A percentile compares a stretch with the other conserved stretches of the same genome.
These are phyloP conservation scores for Papiliotrema nemorosa DNA, from an alignment of 1,284 basidiomycete genomes.

Conservation along the genomic window DNA sequence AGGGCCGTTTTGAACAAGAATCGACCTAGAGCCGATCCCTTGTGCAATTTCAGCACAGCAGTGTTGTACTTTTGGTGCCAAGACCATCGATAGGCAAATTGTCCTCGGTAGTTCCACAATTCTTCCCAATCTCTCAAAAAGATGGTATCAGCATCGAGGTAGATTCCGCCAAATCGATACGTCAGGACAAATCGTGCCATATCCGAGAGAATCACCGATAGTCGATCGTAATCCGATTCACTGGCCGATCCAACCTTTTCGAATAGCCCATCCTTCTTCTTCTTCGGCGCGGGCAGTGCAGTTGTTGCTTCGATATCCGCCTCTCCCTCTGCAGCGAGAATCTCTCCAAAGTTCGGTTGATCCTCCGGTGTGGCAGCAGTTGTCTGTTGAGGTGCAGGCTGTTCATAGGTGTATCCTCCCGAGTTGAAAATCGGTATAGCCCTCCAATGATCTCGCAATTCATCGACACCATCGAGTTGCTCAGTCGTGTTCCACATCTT, in stretches of 20 bases:
- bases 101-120: slow-evolving; percentile 79
- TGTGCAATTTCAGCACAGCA: slow-evolving; percentile 77
- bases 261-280: slow-evolving; percentile 60
- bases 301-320: slow-evolving; percentile 18
- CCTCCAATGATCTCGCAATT: slow-evolving; percentile 74
- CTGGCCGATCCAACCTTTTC: slow-evolving; percentile 73
- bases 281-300: slow-evolving; percentile 28
- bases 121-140: slow-evolving; percentile 89
- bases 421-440: slow-evolving; percentile 67
- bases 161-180: slow-evolving; percentile 79
- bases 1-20: slow-evolving; percentile 82
- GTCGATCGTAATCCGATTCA: slow-evolving; percentile 67
- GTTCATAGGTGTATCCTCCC: slow-evolving; percentile 61
- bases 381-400: slow-evolving; percentile 23
- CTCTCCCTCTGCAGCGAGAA: slow-evolving; percentile 11
- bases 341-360: slow-evolving; percentile 40
- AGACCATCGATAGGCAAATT: slow-evolving; percentile 83
- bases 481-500: slow-evolving; percentile 88
- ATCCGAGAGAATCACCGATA: slow-evolving; percentile 79
- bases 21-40: slow-evolving; percentile 70
- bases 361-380: slow-evolving; percentile 21
- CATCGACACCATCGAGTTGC: slow-evolving; percentile 73
- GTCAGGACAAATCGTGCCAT: slow-evolving; percentile 82
- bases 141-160: slow-evolving; percentile 81
- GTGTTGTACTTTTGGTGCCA: slow-evolving; percentile 79